These are phyloP conservation scores for Penicillium frequentans DNA, from an alignment of 2,329 filamentous ascomycete genomes.

Conservation along the genomic window DNA sequence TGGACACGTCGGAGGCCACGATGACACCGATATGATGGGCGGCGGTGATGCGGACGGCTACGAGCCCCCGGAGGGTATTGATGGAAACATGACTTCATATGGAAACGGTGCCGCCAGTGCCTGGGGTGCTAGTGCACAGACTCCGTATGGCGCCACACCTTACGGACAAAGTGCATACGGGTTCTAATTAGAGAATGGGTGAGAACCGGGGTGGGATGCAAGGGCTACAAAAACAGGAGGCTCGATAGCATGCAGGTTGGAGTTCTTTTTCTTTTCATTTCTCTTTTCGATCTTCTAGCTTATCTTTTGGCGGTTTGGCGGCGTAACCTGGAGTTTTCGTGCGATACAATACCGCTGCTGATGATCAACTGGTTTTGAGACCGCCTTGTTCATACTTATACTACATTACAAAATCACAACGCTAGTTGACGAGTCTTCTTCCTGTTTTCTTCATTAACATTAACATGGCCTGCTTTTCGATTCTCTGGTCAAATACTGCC, in stretches of 20 bases:
- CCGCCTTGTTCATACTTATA: conserved; percentile 1
- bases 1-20: conserved; percentile 49
- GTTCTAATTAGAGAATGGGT: conserved; percentile 19
- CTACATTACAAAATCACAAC: not conserved
- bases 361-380: conserved; percentile 5
- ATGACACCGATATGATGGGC: conserved; percentile 51
- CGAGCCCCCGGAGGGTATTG: conserved; percentile 46
- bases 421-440: too few species aligned
- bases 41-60: conserved; percentile 50
- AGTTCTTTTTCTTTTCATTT: conserved; percentile 16
- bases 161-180: conserved; percentile 54
- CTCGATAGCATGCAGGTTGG: conserved; percentile 23
- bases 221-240: conserved; percentile 8
- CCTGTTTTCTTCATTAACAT: too few species aligned
- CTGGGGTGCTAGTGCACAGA: conserved; percentile 64
- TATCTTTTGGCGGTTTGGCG: conserved; percentile 14
- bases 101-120: conserved; percentile 57
- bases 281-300: conserved; percentile 2
- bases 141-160: conserved; percentile 61
- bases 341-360: not conserved
- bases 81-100: conserved; percentile 43
- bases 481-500: too few species aligned
- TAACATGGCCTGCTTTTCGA: too few species aligned
- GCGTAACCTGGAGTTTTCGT: conserved; percentile 15
- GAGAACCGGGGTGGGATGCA: not conserved